Evolutionary conservation across 1,284 basidiomycete species (phyloP), one percentile per base, ranked within the genome.

Genomic region (Exsudoporus floridanus): DNA sequence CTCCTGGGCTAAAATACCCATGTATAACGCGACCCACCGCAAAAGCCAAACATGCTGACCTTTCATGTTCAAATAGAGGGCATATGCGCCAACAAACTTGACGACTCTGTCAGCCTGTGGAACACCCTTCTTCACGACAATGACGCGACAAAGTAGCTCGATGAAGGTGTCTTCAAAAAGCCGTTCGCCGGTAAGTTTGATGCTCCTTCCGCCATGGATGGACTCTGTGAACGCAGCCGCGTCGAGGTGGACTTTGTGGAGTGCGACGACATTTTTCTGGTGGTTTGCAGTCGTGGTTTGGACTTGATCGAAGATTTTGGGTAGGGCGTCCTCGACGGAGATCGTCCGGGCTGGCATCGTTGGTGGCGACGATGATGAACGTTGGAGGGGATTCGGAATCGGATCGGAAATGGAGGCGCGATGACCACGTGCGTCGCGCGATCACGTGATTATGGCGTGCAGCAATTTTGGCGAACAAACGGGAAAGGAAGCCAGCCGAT

Each of bases 251-350:
- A 95, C 72, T 69, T 94, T 94, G 74, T 90, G 82, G 2, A 98
- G 81, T 0, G 88, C 84, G 46, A 94, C 89, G 54, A 87, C 82
- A 72, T 98, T 97, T 79, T 98, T 98, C 57, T 89, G 82, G 70
- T 92, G 94, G 68, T 92, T 94, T 7, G 94, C 91, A 10, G 87
- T 70, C 0, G 92, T 87, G 37, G 75, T 73, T 69, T 98, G 96
- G 0, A 84, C 88, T 70, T 98, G 91, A 51, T 92, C 88, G 54
- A 92, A 92, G 48, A 85, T 83, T 41, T 79, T 80, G 1, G 61
- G 60, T 39, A 63, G 59, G 0, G 40, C 53, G 0, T 66, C 62
- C 18, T 33, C 31, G 33, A 59, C 49, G 13, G 58, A 52, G n/a
- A 14, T 37, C 23, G 59, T 55, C 33, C 39, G 41, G 3, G 63